Conservation (phyloP, 73 alveolate genomes). For the Uronychia binucleata region DNA sequence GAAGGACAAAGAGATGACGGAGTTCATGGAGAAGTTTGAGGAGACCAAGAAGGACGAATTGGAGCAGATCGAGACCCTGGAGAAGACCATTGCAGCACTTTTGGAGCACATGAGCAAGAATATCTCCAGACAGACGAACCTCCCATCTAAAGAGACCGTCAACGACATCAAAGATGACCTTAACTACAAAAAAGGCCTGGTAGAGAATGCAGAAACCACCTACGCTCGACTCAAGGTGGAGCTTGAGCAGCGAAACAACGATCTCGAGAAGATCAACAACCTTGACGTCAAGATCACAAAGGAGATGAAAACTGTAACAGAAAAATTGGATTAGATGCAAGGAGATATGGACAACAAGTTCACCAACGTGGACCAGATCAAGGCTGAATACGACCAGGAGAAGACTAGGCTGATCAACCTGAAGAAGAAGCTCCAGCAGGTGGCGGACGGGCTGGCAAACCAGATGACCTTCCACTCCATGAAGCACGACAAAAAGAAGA, state of each 20-base stretch:
- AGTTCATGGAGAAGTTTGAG: slow-evolving; percentile 91
- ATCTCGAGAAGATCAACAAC: slow-evolving; percentile 74
- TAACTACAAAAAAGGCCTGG: slow-evolving; percentile 64
- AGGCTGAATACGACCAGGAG: slow-evolving; percentile 65
- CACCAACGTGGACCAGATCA: slow-evolving; percentile 72
- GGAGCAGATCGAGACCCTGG: slow-evolving; percentile 76
- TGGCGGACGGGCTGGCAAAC: slow-evolving; percentile 57
- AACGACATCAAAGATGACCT: slow-evolving; percentile 71
- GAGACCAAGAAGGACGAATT: slow-evolving; percentile 78
- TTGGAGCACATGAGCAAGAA: slow-evolving; percentile 78
- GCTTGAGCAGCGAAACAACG: slow-evolving; percentile 69
- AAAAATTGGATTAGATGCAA: slow-evolving; percentile 60
- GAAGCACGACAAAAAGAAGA: slow-evolving; percentile 65
- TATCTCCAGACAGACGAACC: slow-evolving; percentile 54
- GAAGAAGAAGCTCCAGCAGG: slow-evolving; percentile 41
- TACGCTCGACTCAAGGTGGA: slow-evolving; percentile 71
- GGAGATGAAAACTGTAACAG: slow-evolving; percentile 65
- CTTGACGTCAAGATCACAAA: slow-evolving; percentile 71
- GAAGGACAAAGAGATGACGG: slow-evolving; percentile 95
- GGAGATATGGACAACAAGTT: slow-evolving; percentile 78
- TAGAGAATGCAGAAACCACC: slow-evolving; percentile 74
- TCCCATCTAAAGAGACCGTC: slow-evolving; percentile 71
- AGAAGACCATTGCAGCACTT: slow-evolving; percentile 83
- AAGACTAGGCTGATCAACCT: slow-evolving; percentile 57
- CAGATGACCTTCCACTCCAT: slow-evolving; percentile 46